Evolutionary conservation across 2,329 filamentous ascomycete genomes (phyloP), one percentile per base, ranked within the genome.

Genomic region (Echinosphaeria canescens): DNA sequence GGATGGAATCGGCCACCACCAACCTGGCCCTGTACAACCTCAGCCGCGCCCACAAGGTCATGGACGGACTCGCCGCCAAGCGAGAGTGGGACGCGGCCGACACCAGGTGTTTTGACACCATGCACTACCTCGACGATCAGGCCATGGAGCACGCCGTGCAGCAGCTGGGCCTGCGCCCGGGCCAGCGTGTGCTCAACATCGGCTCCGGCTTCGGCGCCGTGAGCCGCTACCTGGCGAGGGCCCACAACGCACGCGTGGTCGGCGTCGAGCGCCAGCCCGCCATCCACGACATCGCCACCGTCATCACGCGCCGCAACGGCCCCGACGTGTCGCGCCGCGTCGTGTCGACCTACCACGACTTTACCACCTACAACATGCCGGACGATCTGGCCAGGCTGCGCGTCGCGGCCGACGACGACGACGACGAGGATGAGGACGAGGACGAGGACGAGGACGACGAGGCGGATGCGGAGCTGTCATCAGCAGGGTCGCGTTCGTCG

Each of bases 191-290:
- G 4, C 14, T 38, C 10, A 35, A 38, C 26, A 25, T 38, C 25
- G 36, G 35, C 9, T 34, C 35, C 23, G 36, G 36, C 14, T 38
- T 38, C 27, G 27, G 36, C 19, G 36, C 29, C 12, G 37, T 35
- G 11, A 35, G 36, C 10, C 34, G 36, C 17, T 38, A 37, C 16
- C 34, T 38, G 9, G 18, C 33, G 24, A 26, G 17, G 13, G 27
- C 28, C 13, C 32, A 33, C 34, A 29, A 19, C 11, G 34, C 23
- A 13, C 9, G 26, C 12, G 35, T 35, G 3, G 32, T 22, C 3
- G 36, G 36, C 23, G 24, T 38, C 18, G 36, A 38, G 30, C 24
- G 37, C 10, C 36, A 38, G 25, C 17, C 25, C 9, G 36, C 31
- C 12, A 38, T 37, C n/a, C 35, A 38, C 22, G 29, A 27, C 8